phyloP scores from a whole-genome alignment of 495 filamentous ascomycete species.

The Daldinia bambusicola region DNA sequence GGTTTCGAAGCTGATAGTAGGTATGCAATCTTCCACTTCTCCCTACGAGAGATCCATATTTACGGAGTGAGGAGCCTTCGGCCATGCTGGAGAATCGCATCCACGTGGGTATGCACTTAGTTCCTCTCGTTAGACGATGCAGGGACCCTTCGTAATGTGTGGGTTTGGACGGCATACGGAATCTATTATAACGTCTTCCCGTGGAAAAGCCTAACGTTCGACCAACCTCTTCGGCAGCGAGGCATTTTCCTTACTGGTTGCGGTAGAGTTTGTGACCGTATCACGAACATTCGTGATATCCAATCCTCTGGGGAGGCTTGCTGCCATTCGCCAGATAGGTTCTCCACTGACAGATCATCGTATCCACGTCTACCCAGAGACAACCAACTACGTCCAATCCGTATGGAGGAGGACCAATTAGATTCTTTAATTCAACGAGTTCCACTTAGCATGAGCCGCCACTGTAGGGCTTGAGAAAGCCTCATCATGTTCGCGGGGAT shows the following conservation, averaged over 20 bases:
- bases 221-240: not conserved
- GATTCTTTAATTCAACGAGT: not conserved
- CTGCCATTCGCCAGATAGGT: not conserved
- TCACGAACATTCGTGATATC: conserved; percentile 7
- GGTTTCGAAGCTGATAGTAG: not conserved
- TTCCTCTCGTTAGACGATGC: not conserved
- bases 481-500: not conserved
- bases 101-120: conserved; percentile 4
- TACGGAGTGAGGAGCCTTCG: not conserved
- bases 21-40: not conserved
- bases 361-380: not conserved
- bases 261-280: conserved; percentile 1
- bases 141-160: not conserved
- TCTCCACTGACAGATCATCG: conserved; percentile 12
- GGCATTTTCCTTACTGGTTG: conserved; percentile 7
- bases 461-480: conserved; percentile 7
- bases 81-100: not conserved
- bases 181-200: not conserved
- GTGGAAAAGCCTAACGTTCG: not conserved
- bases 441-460: not conserved
- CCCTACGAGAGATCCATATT: not conserved
- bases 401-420: not conserved
- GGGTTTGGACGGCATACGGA: not conserved
- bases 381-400: conserved; percentile 1
- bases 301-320: conserved; percentile 7